Evolutionary conservation across 805 yeast genomes (phyloP).

Genomic region (Lipomyces chichibuensis): DNA sequence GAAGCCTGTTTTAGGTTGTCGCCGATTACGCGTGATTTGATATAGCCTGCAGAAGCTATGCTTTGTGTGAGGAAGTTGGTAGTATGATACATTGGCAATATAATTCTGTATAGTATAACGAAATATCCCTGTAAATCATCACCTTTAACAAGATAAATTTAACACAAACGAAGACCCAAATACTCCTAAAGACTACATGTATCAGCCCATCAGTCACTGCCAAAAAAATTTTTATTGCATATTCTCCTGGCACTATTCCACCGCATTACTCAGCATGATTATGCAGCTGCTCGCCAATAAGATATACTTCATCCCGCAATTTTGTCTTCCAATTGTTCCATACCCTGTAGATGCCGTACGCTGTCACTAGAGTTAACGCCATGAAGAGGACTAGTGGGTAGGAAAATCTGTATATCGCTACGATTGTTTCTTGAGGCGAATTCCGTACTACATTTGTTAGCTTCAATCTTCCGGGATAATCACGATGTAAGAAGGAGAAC

Average conservation of each 20-base stretch:
- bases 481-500: background rate
- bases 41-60: background rate
- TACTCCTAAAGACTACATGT: conserved; percentile 1
- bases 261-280: conserved; percentile 36
- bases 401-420: conserved; percentile 15
- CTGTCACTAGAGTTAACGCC: background rate
- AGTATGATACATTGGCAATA: background rate
- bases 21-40: no score
- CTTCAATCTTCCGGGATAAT: background rate
- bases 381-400: conserved; percentile 23
- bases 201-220: background rate
- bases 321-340: conserved; percentile 32
- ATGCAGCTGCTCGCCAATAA: conserved; percentile 44
- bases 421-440: conserved; percentile 20
- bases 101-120: background rate
- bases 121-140: background rate
- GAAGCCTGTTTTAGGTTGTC: no score
- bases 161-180: background rate
- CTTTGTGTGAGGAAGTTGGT: background rate
- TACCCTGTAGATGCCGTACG: conserved; percentile 9
- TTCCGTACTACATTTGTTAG: conserved; percentile 1
- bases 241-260: background rate
- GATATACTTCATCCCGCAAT: conserved; percentile 43
- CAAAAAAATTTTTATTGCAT: background rate
- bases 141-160: background rate